These are phyloP conservation scores for Phalaenopsis aphrodite DNA, from an alignment of 106 monocot genomes.

Conservation along the genomic window DNA sequence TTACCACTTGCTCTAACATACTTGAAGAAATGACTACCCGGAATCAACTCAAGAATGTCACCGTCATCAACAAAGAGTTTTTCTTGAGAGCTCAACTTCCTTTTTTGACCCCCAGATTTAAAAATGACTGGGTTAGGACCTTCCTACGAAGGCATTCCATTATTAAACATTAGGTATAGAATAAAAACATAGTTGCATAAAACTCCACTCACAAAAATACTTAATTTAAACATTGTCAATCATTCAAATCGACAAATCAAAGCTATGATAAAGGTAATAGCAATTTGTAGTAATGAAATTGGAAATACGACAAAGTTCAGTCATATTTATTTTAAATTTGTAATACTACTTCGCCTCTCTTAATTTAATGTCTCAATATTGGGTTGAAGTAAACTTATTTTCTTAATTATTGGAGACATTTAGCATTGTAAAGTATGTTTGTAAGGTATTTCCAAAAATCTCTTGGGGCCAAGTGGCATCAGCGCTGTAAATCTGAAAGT, in stretches of 20 bases:
- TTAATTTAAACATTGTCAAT: background rate
- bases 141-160: conserved; percentile 45
- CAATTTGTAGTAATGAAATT: background rate
- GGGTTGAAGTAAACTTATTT: no score
- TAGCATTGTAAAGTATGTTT: no score
- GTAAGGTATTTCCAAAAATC: no score
- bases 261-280: background rate
- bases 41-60: conserved; percentile 88
- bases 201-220: background rate
- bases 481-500: no score
- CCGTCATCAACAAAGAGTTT: conserved; percentile 41
- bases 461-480: no score
- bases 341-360: no score
- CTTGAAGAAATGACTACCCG: conserved; percentile 61
- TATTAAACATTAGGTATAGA: background rate
- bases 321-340: no score
- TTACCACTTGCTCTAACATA: conserved; percentile 35
- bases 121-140: conserved; percentile 76
- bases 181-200: background rate
- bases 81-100: conserved; percentile 45
- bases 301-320: background rate
- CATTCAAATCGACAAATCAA: background rate
- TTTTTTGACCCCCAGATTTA: conserved; percentile 38
- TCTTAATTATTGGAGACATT: no score
- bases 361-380: no score